Evolutionary conservation across 352 stramenopile species (phyloP).

Genomic region (Globisporangium abappressorium): DNA sequence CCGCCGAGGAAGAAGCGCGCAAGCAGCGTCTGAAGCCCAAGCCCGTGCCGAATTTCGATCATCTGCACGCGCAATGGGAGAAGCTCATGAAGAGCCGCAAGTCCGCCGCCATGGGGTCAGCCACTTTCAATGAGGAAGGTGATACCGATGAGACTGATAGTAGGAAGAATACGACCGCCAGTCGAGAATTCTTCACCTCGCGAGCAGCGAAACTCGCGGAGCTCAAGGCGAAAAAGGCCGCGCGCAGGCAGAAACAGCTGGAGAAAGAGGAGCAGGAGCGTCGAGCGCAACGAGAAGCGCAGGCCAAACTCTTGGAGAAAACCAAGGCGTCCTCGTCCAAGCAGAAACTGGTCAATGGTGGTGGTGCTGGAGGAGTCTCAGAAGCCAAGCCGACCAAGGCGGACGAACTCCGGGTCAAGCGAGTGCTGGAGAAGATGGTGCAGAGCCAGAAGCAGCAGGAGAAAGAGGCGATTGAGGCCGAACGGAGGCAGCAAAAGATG

Average conservation of each 20-base stretch:
- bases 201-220: conserved; percentile 36
- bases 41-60: conserved; percentile 62
- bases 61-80: conserved; percentile 57
- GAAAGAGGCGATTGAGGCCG: conserved; percentile 23
- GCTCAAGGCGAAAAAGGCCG: conserved; percentile 47
- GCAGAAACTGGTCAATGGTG: conserved; percentile 4
- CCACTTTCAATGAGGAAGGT: background rate
- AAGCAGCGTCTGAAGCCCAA: conserved; percentile 32
- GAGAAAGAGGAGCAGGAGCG: conserved; percentile 37
- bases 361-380: background rate
- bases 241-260: conserved; percentile 34
- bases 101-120: background rate
- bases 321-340: conserved; percentile 16
- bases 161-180: background rate
- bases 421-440: conserved; percentile 30
- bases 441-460: conserved; percentile 41
- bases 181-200: conserved; percentile 48
- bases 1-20: conserved; percentile 35
- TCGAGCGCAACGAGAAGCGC: conserved; percentile 22
- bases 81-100: conserved; percentile 2
- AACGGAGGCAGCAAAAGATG: conserved; percentile 31
- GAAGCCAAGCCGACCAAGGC: conserved; percentile 39
- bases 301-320: conserved; percentile 36
- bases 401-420: conserved; percentile 52
- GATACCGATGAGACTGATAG: background rate